These are phyloP conservation scores for Scopulariopsis brevicaulis DNA, from an alignment of 2,329 filamentous ascomycete species.

Conservation along the genomic window DNA sequence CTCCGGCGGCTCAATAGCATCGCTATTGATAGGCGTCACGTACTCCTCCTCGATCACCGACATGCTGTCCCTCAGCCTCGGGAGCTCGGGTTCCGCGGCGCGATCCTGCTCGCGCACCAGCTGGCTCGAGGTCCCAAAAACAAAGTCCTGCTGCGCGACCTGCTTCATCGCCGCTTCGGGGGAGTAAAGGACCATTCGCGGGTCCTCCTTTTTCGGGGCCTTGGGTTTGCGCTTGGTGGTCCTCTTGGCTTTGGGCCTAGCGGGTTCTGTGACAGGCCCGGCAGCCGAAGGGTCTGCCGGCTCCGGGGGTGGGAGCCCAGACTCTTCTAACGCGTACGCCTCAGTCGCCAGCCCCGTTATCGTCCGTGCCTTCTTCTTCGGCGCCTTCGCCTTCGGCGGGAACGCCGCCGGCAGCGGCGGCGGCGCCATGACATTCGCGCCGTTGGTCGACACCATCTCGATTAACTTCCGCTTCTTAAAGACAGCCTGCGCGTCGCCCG, in stretches of 20 bases:
- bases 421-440: conserved; percentile 10
- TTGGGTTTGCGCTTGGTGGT: conserved; percentile 16
- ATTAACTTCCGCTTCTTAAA: conserved; percentile 46
- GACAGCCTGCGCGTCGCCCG: conserved; percentile 18
- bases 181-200: conserved; percentile 43
- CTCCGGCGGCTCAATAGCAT: conserved; percentile 19
- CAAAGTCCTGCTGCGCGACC: conserved; percentile 59
- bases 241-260: conserved; percentile 19
- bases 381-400: conserved; percentile 27
- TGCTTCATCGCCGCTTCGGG: conserved; percentile 57
- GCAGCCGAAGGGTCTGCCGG: conserved; percentile 8
- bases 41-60: conserved; percentile 21
- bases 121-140: conserved; percentile 83
- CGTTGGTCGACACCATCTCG: conserved; percentile 30
- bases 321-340: conserved; percentile 38
- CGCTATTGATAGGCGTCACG: conserved; percentile 24
- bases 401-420: conserved; percentile 24
- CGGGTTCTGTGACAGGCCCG: not conserved
- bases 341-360: conserved; percentile 71
- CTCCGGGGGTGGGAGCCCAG: conserved; percentile 18
- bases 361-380: conserved; percentile 62
- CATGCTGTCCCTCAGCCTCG: conserved; percentile 5
- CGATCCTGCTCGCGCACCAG: conserved; percentile 64
- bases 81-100: conserved; percentile 15
- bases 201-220: conserved; percentile 18